Base-by-base conservation (phyloP, 2,329 filamentous ascomycete species). In the Aspergillus neoniger region DNA sequence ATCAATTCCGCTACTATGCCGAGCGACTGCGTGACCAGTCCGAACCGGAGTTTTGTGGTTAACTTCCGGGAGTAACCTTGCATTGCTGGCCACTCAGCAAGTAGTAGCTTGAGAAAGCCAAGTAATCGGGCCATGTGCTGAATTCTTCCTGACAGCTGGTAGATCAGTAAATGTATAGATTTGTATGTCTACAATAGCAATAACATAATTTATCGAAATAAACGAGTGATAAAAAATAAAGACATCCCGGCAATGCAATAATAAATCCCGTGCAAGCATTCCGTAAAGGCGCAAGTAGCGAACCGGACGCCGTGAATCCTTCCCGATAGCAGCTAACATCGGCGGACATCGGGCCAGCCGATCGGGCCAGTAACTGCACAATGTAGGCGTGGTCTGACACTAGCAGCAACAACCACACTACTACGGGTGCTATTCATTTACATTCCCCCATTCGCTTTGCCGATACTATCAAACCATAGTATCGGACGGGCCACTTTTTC, bases 341-440 rank as follows among this genome's bases (percentile, higher is more conserved):
- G 47, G 9, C 30, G 15, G 49, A 30, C 28, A 30, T 62, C 56
- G 58, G 61, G 43, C 19, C 10, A 38, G 59, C 62, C 59, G 63
- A 61, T 65, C 63, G 59, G 63, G 56, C 60, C 53, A 44, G 39
- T 55, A 64, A 23, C 32, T 36, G 32, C 32, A 57, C 49, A 39
- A 43, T 48, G 53, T 49, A 48, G 30, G 30, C 12, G 32, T 66
- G 57, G 55, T 55, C 58, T 64, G 58, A 57, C 50, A 51, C 36
- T 36, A 36, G 32, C 32, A 36, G 32, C 32, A 36, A 14, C 32
- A 36, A 36, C 32, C 32, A 36, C 32, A 36, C 32, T 12, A 36
- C 32, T 36, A 14, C 32, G 32, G 28, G 28, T 30, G 28, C 28
- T 36, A 15, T 36, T 14, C 10, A 14, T 36, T 36, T 28, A 28